Conservation (phyloP, 805 yeast genomes). For the Candida ipomoeae region DNA sequence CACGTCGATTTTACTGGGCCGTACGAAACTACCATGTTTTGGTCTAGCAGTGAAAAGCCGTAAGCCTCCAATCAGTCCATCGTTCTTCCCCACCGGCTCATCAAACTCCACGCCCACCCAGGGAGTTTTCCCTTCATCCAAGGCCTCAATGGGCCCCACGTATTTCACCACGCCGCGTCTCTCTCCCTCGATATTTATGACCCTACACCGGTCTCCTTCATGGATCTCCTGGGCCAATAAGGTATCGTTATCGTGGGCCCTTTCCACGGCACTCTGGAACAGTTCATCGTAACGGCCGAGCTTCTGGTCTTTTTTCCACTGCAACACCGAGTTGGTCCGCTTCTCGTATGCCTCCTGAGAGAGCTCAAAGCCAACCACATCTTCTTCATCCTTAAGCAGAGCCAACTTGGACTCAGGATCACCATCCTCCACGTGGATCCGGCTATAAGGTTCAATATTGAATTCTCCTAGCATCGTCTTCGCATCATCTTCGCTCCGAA, state of each 20-base stretch:
- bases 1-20: constrained; percentile 62
- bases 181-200: constrained; percentile 42
- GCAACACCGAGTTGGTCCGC: constrained; percentile 58
- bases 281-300: constrained; percentile 66
- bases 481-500: constrained; percentile 20
- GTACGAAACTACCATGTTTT: constrained; percentile 74
- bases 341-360: constrained; percentile 59
- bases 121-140: constrained; percentile 43
- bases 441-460: constrained; percentile 35
- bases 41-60: constrained; percentile 53
- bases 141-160: constrained; percentile 63
- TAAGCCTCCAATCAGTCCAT: constrained; percentile 65
- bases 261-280: constrained; percentile 24
- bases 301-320: constrained; percentile 68
- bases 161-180: constrained; percentile 69
- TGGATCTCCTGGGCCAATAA: constrained; percentile 23
- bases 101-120: constrained; percentile 90
- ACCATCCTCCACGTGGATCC: constrained; percentile 57
- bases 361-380: constrained; percentile 38
- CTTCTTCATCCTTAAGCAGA: constrained; percentile 31
- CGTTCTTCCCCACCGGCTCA: constrained; percentile 82
- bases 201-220: constrained; percentile 53
- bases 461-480: constrained; percentile 21
- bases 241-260: constrained; percentile 1
- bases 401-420: constrained; percentile 50